Conservation (phyloP, 1,284 basidiomycete genomes). For the Volvariella surrecta region DNA sequence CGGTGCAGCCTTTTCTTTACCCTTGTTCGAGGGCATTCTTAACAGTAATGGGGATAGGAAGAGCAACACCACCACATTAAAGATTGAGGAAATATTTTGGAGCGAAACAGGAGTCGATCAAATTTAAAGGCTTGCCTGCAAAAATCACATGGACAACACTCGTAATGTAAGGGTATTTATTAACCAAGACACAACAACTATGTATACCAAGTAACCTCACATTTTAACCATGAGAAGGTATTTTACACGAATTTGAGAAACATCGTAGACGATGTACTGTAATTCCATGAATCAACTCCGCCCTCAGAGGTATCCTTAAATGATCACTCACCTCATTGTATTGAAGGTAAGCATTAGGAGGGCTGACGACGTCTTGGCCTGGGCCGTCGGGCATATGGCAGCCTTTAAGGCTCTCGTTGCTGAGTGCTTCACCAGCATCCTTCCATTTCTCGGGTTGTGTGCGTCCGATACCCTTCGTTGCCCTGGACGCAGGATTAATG, state of each 20-base stretch:
- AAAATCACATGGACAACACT: no score
- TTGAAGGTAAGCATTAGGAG: constrained; percentile 25
- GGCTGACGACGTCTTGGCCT: constrained; percentile 24
- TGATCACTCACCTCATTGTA: constrained; percentile 42
- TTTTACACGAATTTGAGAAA: constrained; percentile 32
- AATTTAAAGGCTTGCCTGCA: no score
- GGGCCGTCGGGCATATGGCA: constrained; percentile 52
- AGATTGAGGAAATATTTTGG: constrained; percentile 1
- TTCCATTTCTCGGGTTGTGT: constrained; percentile 50
- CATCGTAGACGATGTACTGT: constrained; percentile 36
- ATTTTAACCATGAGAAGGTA: constrained; percentile 36
- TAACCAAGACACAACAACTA: no score
- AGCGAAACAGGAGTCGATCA: no score
- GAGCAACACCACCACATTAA: constrained; percentile 1
- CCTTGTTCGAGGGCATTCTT: constrained; percentile 20
- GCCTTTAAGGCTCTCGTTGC: constrained; percentile 39
- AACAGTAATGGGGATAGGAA: constrained; percentile 9
- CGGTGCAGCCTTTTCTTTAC: not conserved
- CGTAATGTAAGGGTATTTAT: no score
- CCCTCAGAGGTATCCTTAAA: no score
- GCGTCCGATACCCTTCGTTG: constrained; percentile 46
- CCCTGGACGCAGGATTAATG: constrained; percentile 20
- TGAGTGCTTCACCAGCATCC: constrained; percentile 47
- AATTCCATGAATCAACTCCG: not conserved
- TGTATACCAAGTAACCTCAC: constrained; percentile 9